These are phyloP conservation scores for Kwoniella europaea DNA, from an alignment of 768 basidiomycete genomes.

Conservation along the genomic window DNA sequence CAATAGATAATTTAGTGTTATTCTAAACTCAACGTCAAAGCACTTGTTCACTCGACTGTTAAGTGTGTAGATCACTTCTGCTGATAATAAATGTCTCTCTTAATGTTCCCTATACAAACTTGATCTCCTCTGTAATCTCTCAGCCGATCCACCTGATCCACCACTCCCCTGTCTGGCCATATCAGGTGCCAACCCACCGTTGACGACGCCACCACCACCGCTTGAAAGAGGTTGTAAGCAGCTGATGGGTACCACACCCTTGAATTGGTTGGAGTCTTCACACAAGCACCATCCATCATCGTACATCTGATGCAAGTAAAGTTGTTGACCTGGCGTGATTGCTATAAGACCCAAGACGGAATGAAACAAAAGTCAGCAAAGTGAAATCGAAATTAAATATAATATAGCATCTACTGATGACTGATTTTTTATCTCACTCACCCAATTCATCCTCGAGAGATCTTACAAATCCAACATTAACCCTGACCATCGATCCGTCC, in stretches of 20 bases:
- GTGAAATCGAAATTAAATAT: not conserved
- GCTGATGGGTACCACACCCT: constrained; percentile 54
- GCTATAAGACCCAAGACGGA: constrained; percentile 24
- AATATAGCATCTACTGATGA: not conserved
- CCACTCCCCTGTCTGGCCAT: constrained; percentile 20
- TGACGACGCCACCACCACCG: not conserved
- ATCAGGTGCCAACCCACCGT: not conserved
- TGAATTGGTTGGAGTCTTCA: constrained; percentile 47
- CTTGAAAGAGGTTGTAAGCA: constrained; percentile 50
- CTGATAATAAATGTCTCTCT: not conserved
- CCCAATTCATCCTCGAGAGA: constrained; percentile 57
- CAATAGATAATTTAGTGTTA: not conserved
- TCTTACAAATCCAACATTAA: constrained; percentile 54
- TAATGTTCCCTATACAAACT: constrained; percentile 24
- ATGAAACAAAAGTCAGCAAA: not conserved
- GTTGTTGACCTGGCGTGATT: constrained; percentile 52
- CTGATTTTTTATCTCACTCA: constrained; percentile 25
- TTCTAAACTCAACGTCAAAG: not conserved
- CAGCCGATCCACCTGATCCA: constrained; percentile 4
- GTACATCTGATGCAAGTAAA: constrained; percentile 54
- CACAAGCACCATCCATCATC: constrained; percentile 58
- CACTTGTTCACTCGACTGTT: not conserved
- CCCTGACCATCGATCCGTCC: constrained; percentile 52
- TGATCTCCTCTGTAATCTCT: constrained; percentile 24
- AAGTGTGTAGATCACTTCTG: not conserved